Evolutionary conservation across 257 asterid genomes (phyloP).

Genomic region (Gentiana macrophylla): DNA sequence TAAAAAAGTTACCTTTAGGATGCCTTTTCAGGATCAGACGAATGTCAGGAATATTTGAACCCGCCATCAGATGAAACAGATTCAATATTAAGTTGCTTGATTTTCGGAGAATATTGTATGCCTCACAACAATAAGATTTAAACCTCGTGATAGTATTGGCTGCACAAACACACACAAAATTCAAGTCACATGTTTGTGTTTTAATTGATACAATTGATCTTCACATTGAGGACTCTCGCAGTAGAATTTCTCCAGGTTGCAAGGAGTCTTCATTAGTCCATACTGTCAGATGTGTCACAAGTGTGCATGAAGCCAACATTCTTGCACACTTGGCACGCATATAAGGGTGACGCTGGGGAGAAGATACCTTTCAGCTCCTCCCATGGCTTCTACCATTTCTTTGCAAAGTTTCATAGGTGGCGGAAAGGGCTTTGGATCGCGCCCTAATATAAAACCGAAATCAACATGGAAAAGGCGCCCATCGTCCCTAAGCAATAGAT

Average conservation of each 20-base stretch:
- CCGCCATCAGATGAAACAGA: slow-evolving; percentile 90
- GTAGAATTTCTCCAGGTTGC: too few species aligned
- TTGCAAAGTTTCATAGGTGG: slow-evolving; percentile 99
- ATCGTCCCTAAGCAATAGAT: slow-evolving; percentile 88
- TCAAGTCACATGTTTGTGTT: too few species aligned
- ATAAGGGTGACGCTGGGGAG: too few species aligned
- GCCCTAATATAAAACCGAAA: slow-evolving; percentile 89
- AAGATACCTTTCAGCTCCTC: slow-evolving; percentile 99
- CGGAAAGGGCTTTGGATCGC: slow-evolving; percentile 98
- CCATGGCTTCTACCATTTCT: slow-evolving; percentile 99
- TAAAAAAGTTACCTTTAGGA: slow-evolving; percentile 62
- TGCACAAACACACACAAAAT: too few species aligned
- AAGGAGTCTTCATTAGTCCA: too few species aligned
- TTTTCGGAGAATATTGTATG: slow-evolving; percentile 94
- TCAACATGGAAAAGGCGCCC: slow-evolving; percentile 97
- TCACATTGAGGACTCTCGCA: too few species aligned
- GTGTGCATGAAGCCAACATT: too few species aligned
- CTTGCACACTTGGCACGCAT: too few species aligned
- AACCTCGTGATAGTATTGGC: slow-evolving; percentile 92
- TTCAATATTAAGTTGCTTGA: slow-evolving; percentile 89
- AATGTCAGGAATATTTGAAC: slow-evolving; percentile 88
- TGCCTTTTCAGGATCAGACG: slow-evolving; percentile 99
- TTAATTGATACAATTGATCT: too few species aligned
- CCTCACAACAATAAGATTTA: slow-evolving; percentile 97
- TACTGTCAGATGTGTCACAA: too few species aligned